These are phyloP conservation scores for Ophiocordyceps camponoti-leonardi DNA, from an alignment of 2,329 filamentous ascomycete species.

Conservation along the genomic window DNA sequence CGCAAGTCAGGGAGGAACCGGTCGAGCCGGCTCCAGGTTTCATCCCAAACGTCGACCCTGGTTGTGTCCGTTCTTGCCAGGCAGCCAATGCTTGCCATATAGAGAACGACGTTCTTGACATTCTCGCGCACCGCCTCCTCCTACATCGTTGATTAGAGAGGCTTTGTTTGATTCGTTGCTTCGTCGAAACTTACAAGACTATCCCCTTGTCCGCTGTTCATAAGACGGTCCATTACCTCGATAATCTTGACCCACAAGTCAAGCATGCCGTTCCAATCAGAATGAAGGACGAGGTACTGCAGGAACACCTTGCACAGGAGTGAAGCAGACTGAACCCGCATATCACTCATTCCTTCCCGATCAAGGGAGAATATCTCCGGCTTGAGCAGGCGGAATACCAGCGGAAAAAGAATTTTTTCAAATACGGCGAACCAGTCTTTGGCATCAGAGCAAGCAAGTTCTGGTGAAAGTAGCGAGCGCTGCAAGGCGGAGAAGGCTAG, in stretches of 20 bases:
- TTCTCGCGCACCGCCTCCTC: slow-evolving; percentile 93
- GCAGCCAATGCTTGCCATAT: slow-evolving; percentile 83
- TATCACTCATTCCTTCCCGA: slow-evolving; percentile 86
- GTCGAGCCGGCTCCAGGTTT: slow-evolving; percentile 50
- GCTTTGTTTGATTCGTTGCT: too few relatives aligned
- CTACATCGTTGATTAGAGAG: too few relatives aligned
- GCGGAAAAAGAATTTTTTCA: slow-evolving; percentile 77
- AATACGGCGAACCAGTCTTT: slow-evolving; percentile 94
- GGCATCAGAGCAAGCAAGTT: slow-evolving; percentile 68
- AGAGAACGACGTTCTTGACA: slow-evolving; percentile 86
- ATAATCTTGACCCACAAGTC: slow-evolving; percentile 86
- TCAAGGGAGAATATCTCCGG: slow-evolving; percentile 90
- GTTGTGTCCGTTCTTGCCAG: slow-evolving; percentile 43
- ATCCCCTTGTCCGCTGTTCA: slow-evolving; percentile 89
- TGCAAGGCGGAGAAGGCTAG: slow-evolving; percentile 77
- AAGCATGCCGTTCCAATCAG: slow-evolving; percentile 74
- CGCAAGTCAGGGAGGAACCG: slow-evolving; percentile 45
- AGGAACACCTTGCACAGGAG: slow-evolving; percentile 90
- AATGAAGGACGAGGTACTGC: slow-evolving; percentile 75
- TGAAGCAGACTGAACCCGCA: slow-evolving; percentile 77
- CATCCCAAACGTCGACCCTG: slow-evolving; percentile 39
- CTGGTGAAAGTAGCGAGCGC: slow-evolving; percentile 66
- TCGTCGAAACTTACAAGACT: slow-evolving; percentile 50
- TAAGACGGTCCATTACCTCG: slow-evolving; percentile 85
- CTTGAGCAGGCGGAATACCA: slow-evolving; percentile 75